Evolutionary conservation across 2,329 filamentous ascomycete genomes (phyloP), one percentile per base, ranked within the genome.

Genomic region (Colletotrichum tropicale): DNA sequence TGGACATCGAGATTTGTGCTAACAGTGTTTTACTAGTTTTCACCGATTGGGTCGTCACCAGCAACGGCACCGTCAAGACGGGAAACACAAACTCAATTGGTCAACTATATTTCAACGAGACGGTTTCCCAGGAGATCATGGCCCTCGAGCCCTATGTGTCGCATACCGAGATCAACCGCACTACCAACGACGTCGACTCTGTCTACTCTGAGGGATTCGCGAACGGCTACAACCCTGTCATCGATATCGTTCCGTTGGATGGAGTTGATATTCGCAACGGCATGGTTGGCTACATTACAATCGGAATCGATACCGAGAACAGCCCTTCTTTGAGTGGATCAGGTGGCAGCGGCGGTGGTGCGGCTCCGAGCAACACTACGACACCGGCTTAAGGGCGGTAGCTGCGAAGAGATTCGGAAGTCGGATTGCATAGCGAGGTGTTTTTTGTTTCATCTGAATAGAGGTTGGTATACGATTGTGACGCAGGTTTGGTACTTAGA

Each of bases 141-240:
- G 79, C 82, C 10, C 83, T 84, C 0, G 79, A 82, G 3, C 90
- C 91, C 1, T 90, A 91, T 80, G 81, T 78, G 32, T 81, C 80
- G 66, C 90, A 90, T 80, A 86, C 70, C 36, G 70, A 68, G 62
- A 72, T 72, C 52, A 61, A 67, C 52, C 62, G 70, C 62, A 72
- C 62, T 16, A 72, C 52, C 26, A 72, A 67, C 55, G 62, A 43
- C 28, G 28, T 72, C 15, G 70, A 72, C 13, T 66, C 38, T 9
- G 52, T 56, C 26, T 67, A 62, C 34, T 72, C 55, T 26, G 24
- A 67, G 24, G 64, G 36, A 34, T 26, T 24, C 8, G 55, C 55
- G 4, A 61, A 48, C 8, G 56, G 28, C 62, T 72, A 66, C 52
- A 67, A 60, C 62, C 70, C 70, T 13, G 61, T 67, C 52, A 67